Evolutionary conservation across 495 filamentous ascomycete species (phyloP), one percentile per base, ranked within the genome.

Genomic region (Penicillium flavigenum): DNA sequence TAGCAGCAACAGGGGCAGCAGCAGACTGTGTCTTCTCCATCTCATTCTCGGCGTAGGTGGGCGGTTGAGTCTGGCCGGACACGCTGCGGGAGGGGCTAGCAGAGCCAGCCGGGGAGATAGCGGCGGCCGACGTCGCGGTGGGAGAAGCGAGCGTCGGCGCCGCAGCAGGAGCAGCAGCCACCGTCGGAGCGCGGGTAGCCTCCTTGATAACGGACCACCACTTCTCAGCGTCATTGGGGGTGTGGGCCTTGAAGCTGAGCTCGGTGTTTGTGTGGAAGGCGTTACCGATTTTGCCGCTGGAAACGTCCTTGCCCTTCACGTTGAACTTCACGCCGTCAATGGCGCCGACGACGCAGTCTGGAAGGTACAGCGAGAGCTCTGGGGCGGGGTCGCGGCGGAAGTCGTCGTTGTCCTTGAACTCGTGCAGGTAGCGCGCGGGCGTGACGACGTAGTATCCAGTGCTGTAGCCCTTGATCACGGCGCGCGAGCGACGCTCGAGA

Each of bases 331-430:
- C 79, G 42, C 87, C 92, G 59, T 79, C 82, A 41, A 91, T 79
- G 5, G 80, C 79, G 54, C 92, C 90, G 55, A 98, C 79, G 24
- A 83, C 73, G 65, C 92, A 95, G 67, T 98, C 95, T 44, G 94
- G 94, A 8, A 98, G 84, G 69, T 91, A 98, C 52, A 98, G 86
- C 22, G 88, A 91, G 9, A 92, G 77, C 69, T 98, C 92, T 0
- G 93, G 95, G 24, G 76, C 72, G 7, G 93, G 92, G 57, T 98
- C 95, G 62, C 82, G 81, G 51, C 81, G 82, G 66, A 89, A 76
- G 67, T 96, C 87, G 71, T 98, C 93, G 67, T 86, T 86, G 65
- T 93, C 90, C 71, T 96, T 96, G 80, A 95, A 98, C 67, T 98
- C 94, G 73, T 98, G 94, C 46, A 98, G 77, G 73, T 87, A 98